Percentiles rank a stretch among this genome's conserved stretches.
Conservation (phyloP, 257 asterid genomes). For the Solanum pinnatisectum region DNA sequence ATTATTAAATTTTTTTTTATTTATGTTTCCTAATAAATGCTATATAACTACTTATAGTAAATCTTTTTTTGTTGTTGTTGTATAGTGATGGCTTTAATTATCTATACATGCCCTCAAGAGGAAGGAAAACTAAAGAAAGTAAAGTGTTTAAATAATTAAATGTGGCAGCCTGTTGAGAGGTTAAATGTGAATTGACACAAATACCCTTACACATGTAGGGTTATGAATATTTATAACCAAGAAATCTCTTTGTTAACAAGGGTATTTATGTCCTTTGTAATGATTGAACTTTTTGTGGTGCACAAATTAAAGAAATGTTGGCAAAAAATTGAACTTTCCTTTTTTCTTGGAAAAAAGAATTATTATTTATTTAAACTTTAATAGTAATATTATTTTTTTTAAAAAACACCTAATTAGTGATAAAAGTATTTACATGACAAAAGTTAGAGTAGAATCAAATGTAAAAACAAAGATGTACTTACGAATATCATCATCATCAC, state of each 20-base stretch:
- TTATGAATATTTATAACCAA: not conserved
- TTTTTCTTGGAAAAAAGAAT: not conserved
- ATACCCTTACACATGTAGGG: not conserved
- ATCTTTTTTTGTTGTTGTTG: not conserved
- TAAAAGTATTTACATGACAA: no score
- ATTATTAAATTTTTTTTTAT: not conserved
- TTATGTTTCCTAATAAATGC: not conserved
- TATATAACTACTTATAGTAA: not conserved
- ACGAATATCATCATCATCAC: slow-evolving; percentile 81
- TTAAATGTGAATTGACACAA: not conserved
- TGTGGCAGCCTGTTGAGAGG: not conserved
- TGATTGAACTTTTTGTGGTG: not conserved
- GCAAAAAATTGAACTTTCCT: not conserved
- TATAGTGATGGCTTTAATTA: not conserved
- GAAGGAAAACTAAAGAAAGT: not conserved
- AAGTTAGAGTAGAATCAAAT: no score
- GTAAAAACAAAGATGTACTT: slow-evolving; percentile 4
- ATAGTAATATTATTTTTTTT: not conserved
- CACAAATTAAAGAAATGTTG: not conserved
- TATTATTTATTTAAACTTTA: not conserved
- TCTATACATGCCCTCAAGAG: not conserved
- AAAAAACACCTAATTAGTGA: no score
- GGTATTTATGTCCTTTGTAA: not conserved
- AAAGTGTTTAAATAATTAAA: not conserved
- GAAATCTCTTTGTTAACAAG: not conserved